Percentiles rank a stretch among this genome's conserved stretches.
phyloP scores from a whole-genome alignment of 768 basidiomycete species.

The Lentinula detonsa region DNA sequence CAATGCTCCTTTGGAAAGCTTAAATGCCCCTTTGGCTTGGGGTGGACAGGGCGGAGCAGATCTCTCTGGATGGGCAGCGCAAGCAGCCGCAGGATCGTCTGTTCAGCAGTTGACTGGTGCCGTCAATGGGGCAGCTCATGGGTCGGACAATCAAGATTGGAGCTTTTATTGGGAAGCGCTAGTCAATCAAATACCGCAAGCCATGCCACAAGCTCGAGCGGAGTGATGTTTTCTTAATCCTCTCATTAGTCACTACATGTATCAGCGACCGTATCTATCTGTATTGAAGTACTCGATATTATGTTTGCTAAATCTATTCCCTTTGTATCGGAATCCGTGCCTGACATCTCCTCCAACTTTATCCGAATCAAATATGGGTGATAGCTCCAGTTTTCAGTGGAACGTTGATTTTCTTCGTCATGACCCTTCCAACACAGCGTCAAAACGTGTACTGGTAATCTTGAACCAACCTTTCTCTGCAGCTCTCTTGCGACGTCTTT shows the following conservation, averaged over 20 bases:
- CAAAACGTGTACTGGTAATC: conserved; percentile 64
- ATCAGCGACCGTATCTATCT: background rate
- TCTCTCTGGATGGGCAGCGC: conserved; percentile 53
- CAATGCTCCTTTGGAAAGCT: conserved; percentile 51
- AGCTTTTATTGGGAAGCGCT: conserved; percentile 80
- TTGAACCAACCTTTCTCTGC: conserved; percentile 84
- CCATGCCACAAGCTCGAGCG: conserved; percentile 20
- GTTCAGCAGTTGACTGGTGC: conserved; percentile 22
- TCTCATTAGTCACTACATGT: background rate
- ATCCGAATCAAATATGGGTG: background rate
- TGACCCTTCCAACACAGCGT: background rate
- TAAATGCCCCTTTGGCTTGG: conserved; percentile 49
- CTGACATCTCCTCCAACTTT: background rate
- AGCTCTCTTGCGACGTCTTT: conserved; percentile 57
- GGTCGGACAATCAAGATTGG: conserved; percentile 64
- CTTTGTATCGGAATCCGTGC: background rate
- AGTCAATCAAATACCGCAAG: conserved; percentile 45
- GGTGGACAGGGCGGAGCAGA: conserved; percentile 52
- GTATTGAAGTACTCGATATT: background rate
- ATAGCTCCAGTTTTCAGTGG: conserved; percentile 20
- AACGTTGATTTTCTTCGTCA: conserved; percentile 33
- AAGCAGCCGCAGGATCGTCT: conserved; percentile 22
- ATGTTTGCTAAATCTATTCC: background rate
- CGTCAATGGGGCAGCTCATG: conserved; percentile 40
- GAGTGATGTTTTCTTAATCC: conserved; percentile 18